Evolutionary conservation across 495 filamentous ascomycete species (phyloP), one percentile per base, ranked within the genome.

Genomic region (Durotheca rogersii): DNA sequence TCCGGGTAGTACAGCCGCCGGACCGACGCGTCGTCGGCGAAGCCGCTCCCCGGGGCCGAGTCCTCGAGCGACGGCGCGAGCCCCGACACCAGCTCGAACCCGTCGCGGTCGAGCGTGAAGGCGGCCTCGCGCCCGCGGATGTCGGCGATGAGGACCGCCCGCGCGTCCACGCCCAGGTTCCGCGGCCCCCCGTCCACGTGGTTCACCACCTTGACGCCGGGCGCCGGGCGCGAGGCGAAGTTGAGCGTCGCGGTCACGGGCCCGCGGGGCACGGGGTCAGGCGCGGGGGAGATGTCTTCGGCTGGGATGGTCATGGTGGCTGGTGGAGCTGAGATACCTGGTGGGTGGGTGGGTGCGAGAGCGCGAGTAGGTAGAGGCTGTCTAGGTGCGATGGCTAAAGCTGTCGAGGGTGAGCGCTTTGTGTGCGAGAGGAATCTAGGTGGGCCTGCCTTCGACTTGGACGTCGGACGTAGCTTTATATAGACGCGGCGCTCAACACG

Each of bases 1-100:
- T 94, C 89, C 0, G 89, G 87, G 77, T 95, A 96, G 77, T 96
- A 96, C 49, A 78, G 70, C 10, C 65, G 38, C 37, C 78, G 61
- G 60, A 95, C 85, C 25, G 74, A 72, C 6, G 68, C 75, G 63
- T 90, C 85, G 49, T 82, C 76, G 35, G 59, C 62, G 70, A 89
- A 96, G 14, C 77, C 76, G 12, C 58, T 57, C 1, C 16, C 53
- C 7, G 33, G 17, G 14, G 31, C 3, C 2, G n/a, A 11, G 20
- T 27, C 23, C 58, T 84, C 81, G 7, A 74, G 45, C 1, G 78
- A 79, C 7, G 64, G 56, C 7, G 80, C 70, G 4, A 83, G 57
- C 35, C 72, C 65, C 18, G 67, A 66, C 30, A 83, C 44, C 7
- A 83, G 61, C 31, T 74, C 69, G 76, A 95, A 92, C 51, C 88